Evolutionary conservation across 371 early-diverging fungal genomes (phyloP).

Genomic region (Haplosporangium sp.): DNA sequence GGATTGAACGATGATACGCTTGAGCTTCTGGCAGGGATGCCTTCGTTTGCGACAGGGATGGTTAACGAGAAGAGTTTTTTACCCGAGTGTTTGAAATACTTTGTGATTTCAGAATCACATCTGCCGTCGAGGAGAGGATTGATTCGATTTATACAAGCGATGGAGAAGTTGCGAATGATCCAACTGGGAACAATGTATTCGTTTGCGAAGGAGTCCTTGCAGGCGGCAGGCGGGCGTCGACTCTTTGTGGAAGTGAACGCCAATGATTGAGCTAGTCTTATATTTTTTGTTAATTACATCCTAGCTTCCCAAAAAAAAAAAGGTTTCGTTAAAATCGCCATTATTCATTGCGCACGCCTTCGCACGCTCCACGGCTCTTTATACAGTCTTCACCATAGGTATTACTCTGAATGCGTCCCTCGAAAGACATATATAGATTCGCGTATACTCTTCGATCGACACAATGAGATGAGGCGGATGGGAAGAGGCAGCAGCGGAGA

Average conservation of each 20-base stretch:
- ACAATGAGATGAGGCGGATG: too few species aligned
- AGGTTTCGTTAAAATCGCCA: too few species aligned
- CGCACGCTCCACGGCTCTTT: too few species aligned
- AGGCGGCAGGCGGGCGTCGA: slow-evolving; percentile 20
- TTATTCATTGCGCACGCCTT: too few species aligned
- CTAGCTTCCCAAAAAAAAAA: neutral
- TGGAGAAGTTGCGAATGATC: slow-evolving; percentile 19
- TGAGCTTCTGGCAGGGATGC: slow-evolving; percentile 3
- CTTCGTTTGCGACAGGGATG: neutral
- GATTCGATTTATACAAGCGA: slow-evolving; percentile 10
- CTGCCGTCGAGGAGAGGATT: neutral
- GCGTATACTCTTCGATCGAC: too few species aligned
- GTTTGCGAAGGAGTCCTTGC: neutral
- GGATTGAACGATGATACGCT: slow-evolving; percentile 14
- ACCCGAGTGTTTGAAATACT: slow-evolving; percentile 6
- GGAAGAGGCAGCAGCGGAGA: too few species aligned
- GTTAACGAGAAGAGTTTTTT: neutral
- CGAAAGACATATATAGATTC: too few species aligned
- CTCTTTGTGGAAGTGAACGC: slow-evolving; percentile 12
- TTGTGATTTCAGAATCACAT: slow-evolving; percentile 17
- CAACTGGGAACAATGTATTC: slow-evolving; percentile 12
- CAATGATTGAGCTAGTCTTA: neutral
- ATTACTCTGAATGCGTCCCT: too few species aligned
- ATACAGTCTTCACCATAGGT: too few species aligned
- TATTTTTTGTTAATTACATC: too few species aligned